These are phyloP conservation scores for Rubus idaeus DNA, from an alignment of 306 rosid genomes.

Conservation along the genomic window DNA sequence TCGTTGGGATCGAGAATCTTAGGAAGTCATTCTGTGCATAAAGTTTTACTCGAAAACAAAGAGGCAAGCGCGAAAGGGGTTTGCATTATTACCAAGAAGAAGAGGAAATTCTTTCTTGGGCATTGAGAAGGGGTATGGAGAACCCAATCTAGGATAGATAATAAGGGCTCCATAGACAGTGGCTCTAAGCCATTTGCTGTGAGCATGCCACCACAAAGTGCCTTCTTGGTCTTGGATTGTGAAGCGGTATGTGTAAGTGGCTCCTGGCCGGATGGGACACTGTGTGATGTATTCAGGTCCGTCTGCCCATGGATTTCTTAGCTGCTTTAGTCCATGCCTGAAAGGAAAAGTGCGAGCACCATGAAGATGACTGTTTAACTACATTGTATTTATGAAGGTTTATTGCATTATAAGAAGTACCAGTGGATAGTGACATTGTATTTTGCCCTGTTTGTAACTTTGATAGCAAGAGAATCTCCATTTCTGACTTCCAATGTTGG, in stretches of 20 bases:
- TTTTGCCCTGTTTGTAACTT: slow-evolving; percentile 58
- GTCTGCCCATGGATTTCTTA: slow-evolving; percentile 95
- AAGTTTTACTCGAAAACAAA: not conserved
- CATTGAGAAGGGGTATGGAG: slow-evolving; percentile 69
- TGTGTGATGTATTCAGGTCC: slow-evolving; percentile 87
- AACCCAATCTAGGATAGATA: slow-evolving; percentile 65
- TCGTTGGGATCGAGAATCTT: not conserved
- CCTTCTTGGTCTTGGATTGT: slow-evolving; percentile 81
- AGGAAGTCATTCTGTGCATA: not conserved
- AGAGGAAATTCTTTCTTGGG: slow-evolving; percentile 67
- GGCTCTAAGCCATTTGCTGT: slow-evolving; percentile 79
- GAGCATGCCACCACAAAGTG: slow-evolving; percentile 99
- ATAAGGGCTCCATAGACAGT: slow-evolving; percentile 90
- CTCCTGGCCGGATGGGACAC: slow-evolving; percentile 90
- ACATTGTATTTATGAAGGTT: not conserved
- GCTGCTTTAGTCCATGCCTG: slow-evolving; percentile 92
- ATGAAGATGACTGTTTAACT: slow-evolving; percentile 8
- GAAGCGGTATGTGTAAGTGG: slow-evolving; percentile 83
- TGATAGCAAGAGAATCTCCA: slow-evolving; percentile 74
- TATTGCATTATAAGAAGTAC: slow-evolving; percentile 27
- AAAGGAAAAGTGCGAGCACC: slow-evolving; percentile 5
- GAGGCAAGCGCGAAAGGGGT: not conserved
- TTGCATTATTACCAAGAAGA: slow-evolving; percentile 62
- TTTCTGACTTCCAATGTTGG: slow-evolving; percentile 59
- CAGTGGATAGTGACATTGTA: slow-evolving; percentile 77